These are phyloP conservation scores for Phycomyces nitens DNA, from an alignment of 192 early-diverging fungal genomes.

Conservation along the genomic window DNA sequence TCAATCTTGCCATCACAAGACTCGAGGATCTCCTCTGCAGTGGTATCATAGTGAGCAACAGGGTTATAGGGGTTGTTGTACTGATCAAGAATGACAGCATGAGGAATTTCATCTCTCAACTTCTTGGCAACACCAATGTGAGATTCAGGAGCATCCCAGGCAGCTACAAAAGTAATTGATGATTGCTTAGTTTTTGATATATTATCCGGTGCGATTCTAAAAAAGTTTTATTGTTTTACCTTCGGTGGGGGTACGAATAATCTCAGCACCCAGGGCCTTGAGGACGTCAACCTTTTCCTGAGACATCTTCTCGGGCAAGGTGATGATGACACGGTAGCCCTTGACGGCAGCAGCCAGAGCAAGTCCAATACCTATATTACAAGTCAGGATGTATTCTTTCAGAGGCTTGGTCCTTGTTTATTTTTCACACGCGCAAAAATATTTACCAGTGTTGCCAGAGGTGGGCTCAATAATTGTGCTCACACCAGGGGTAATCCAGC, in stretches of 20 bases:
- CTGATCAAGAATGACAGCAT: constrained; percentile 96
- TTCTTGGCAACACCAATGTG: constrained; percentile 96
- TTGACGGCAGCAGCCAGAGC: constrained; percentile 97
- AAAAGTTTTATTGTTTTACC: constrained; percentile 6
- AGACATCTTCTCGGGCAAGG: constrained; percentile 99
- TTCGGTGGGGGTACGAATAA: constrained; percentile 97
- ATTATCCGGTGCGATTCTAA: background rate
- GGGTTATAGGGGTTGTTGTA: constrained; percentile 98
- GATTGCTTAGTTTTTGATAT: background rate
- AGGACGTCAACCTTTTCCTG: constrained; percentile 99
- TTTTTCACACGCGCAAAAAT: too few relatives aligned
- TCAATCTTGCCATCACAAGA: constrained; percentile 87
- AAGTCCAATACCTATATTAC: constrained; percentile 80
- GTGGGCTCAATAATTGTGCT: constrained; percentile 97
- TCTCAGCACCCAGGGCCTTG: constrained; percentile 96
- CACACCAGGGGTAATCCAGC: constrained; percentile 84
- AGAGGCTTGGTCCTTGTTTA: too few relatives aligned
- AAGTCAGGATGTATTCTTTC: too few relatives aligned
- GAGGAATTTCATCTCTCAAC: constrained; percentile 91
- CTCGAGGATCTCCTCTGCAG: constrained; percentile 80
- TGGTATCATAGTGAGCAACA: constrained; percentile 93
- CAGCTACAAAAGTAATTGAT: constrained; percentile 48
- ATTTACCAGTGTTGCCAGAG: constrained; percentile 92
- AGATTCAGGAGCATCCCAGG: constrained; percentile 97
- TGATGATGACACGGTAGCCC: constrained; percentile 97